Evolutionary conservation across 2,329 filamentous ascomycete genomes (phyloP), one percentile per base, ranked within the genome.

Genomic region (Sclerotinia trifoliorum): DNA sequence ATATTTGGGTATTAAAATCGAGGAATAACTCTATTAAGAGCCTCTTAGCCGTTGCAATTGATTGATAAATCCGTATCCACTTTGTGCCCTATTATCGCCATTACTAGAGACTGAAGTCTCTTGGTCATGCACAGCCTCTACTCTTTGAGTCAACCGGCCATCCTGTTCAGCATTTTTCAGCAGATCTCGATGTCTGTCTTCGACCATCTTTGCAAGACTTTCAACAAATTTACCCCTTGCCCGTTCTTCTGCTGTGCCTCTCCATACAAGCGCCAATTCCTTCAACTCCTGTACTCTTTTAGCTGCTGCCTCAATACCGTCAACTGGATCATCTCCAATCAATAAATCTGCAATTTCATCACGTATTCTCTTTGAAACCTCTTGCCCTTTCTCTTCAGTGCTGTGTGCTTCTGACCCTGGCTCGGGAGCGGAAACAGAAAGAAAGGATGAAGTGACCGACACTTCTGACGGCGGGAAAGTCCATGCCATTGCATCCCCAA

Each of bases 401-500:
- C 87, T 90, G 70, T 91, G 85, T 72, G 84, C 83, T 73, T 85
- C 85, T 68, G 80, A 84, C 24, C 88, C 89, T 0, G 88, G 85
- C 67, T 94, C 91, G 0, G 94, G 94, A 0, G 91, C 92, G 0
- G 94, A 96, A 17, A 97, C 93, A 7, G 92, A 96, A 58, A 97
- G 88, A 75, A 97, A 93, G 0, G 91, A 93, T 0, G 92, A 94
- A 57, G 90, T 87, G 68, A 96, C 86, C 0, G 91, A 94, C 17
- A 94, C 80, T 77, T 97, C 93, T 0, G 92, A 96, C 0, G 94
- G 94, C 0, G 94, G 92, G 62, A 97, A 88, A 0, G 92, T 90
- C 85, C 96, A 98, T 74, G 96, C 90, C 92, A 98, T 97, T 44
- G 95, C 94, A 74, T 96, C 90, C 52, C 94, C 94, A 78, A 99